These are phyloP conservation scores for Talaromyces funiculosus DNA, from an alignment of 2,329 filamentous ascomycete genomes.

Conservation along the genomic window DNA sequence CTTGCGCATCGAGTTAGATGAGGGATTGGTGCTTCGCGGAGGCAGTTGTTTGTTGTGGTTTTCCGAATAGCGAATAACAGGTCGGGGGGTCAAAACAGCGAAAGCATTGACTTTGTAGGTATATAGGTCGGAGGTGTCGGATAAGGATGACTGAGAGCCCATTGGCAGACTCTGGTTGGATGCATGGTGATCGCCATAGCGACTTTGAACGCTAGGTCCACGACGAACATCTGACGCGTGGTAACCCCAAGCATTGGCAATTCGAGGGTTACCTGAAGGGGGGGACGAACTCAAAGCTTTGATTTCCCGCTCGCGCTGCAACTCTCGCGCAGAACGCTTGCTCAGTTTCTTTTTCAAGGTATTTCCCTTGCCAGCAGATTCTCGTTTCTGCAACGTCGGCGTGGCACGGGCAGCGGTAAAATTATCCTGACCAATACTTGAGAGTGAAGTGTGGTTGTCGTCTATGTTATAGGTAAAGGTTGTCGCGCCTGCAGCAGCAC, in stretches of 20 bases:
- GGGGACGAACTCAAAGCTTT: slow-evolving; percentile 70
- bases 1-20: slow-evolving; percentile 46
- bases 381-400: slow-evolving; percentile 52
- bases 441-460: slow-evolving; percentile 29
- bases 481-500: neutral
- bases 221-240: slow-evolving; percentile 61
- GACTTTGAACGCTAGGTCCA: slow-evolving; percentile 51
- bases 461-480: slow-evolving; percentile 15
- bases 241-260: slow-evolving; percentile 56
- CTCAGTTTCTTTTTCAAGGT: slow-evolving; percentile 65
- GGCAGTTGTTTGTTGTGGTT: slow-evolving; percentile 48
- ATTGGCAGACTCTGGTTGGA: slow-evolving; percentile 72
- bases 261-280: slow-evolving; percentile 51
- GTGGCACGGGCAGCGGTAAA: slow-evolving; percentile 40
- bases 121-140: slow-evolving; percentile 65
- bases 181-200: slow-evolving; percentile 55
- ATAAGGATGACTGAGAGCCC: slow-evolving; percentile 68
- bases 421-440: slow-evolving; percentile 35
- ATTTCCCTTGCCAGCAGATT: slow-evolving; percentile 44
- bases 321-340: slow-evolving; percentile 70
- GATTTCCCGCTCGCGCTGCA: slow-evolving; percentile 79
- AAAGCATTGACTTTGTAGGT: slow-evolving; percentile 77
- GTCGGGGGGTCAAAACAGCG: slow-evolving; percentile 76
- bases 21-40: slow-evolving; percentile 43
- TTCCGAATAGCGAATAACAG: slow-evolving; percentile 70